Evolutionary conservation across 192 early-diverging fungal species (phyloP).

Genomic region (Gonapodya sp.): DNA sequence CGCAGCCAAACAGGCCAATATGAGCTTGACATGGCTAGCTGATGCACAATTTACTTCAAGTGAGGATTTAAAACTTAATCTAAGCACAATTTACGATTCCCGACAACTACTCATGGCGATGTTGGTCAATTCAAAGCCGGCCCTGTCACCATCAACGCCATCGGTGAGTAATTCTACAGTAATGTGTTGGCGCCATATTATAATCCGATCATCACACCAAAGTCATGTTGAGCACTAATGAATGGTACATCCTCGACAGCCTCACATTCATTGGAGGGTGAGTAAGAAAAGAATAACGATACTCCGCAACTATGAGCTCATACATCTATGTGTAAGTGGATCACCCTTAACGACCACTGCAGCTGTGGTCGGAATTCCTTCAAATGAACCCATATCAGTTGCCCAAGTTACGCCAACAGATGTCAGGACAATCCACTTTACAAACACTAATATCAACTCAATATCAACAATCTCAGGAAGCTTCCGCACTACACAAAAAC

Average conservation of each 20-base stretch:
- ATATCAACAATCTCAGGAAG: no score
- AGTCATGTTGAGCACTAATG: neutral
- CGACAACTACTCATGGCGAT: no score
- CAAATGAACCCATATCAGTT: neutral
- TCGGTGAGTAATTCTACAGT: neutral
- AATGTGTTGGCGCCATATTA: no score
- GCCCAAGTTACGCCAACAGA: neutral
- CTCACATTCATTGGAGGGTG: neutral
- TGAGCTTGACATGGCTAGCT: neutral
- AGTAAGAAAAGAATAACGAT: neutral
- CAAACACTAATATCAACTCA: neutral
- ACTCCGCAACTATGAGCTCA: neutral
- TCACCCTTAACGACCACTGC: neutral
- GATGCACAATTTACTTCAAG: neutral
- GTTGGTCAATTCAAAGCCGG: no score
- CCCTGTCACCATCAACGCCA: neutral
- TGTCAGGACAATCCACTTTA: neutral
- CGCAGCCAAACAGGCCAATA: neutral
- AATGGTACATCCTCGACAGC: neutral
- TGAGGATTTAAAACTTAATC: neutral
- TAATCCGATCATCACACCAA: no score
- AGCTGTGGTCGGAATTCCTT: neutral
- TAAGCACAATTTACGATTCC: neutral
- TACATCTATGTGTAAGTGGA: neutral
- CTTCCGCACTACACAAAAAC: neutral